phyloP scores from a whole-genome alignment of 352 stramenopile genomes.

The Phytophthora tentaculata region DNA sequence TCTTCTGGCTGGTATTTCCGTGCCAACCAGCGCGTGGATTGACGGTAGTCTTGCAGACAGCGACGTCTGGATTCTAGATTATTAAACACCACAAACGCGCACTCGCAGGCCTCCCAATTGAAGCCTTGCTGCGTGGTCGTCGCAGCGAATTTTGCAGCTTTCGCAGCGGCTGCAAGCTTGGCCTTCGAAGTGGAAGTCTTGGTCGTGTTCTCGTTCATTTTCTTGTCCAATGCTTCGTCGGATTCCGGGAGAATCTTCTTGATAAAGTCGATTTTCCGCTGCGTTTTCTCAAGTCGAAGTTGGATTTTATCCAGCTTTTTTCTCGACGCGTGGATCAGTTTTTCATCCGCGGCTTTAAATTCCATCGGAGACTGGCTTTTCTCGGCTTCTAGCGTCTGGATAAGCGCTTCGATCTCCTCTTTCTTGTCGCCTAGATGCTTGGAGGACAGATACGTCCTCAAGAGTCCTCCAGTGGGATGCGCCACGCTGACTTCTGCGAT shows the following conservation, averaged over 20 bases:
- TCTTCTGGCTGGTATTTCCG: constrained; percentile 51
- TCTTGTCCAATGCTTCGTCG: constrained; percentile 36
- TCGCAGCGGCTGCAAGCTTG: constrained; percentile 35
- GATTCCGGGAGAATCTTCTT: constrained; percentile 38
- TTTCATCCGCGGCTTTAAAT: constrained; percentile 40
- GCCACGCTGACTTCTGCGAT: constrained; percentile 84
- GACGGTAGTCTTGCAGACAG: constrained; percentile 81
- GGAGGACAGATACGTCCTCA: constrained; percentile 72
- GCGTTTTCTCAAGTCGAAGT: constrained; percentile 44
- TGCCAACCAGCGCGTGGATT: constrained; percentile 49
- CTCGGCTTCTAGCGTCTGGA: constrained; percentile 45
- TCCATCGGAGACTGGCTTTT: constrained; percentile 35
- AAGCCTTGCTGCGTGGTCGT: constrained; percentile 50
- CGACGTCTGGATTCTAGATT: constrained; percentile 74
- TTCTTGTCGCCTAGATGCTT: constrained; percentile 59
- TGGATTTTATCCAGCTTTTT: constrained; percentile 26
- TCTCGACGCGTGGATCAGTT: constrained; percentile 39
- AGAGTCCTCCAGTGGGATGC: constrained; percentile 70
- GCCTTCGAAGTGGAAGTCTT: constrained; percentile 15
- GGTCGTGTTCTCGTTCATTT: constrained; percentile 7
- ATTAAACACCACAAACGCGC: constrained; percentile 90
- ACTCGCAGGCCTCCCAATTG: constrained; percentile 69
- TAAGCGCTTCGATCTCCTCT: constrained; percentile 39
- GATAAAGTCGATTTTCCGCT: constrained; percentile 54
- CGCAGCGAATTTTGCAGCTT: constrained; percentile 23